Evolutionary conservation across 192 early-diverging fungal genomes (phyloP).

Genomic region (Podila verticillata): DNA sequence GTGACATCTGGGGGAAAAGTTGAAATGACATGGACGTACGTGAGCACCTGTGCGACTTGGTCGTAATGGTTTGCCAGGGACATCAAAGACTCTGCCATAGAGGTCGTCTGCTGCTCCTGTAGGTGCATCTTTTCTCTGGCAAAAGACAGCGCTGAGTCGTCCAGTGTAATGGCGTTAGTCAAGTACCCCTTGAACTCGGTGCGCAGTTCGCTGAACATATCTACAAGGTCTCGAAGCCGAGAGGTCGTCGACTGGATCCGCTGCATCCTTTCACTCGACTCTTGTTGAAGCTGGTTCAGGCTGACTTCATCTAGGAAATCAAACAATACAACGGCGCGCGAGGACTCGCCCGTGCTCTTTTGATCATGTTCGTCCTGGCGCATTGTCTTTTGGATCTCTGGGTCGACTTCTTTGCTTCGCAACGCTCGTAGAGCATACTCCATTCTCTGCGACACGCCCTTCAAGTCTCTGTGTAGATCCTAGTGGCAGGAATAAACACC

Average conservation of each 20-base stretch:
- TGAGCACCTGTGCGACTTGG: slow-evolving; percentile 56
- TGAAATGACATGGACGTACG: slow-evolving; percentile 27
- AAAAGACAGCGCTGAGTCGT: slow-evolving; percentile 52
- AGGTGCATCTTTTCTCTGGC: slow-evolving; percentile 50
- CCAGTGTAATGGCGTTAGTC: slow-evolving; percentile 43
- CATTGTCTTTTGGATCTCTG: slow-evolving; percentile 25
- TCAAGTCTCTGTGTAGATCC: slow-evolving; percentile 35
- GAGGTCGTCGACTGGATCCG: slow-evolving; percentile 15
- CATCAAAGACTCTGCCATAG: slow-evolving; percentile 60
- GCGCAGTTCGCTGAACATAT: slow-evolving; percentile 10
- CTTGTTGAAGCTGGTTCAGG: slow-evolving; percentile 19
- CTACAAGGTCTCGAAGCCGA: slow-evolving; percentile 20
- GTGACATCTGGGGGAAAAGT: too few species aligned
- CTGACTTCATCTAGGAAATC: slow-evolving; percentile 47
- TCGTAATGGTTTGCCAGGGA: slow-evolving; percentile 63
- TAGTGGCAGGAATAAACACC: not conserved
- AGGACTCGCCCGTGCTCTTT: not conserved
- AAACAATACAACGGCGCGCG: slow-evolving; percentile 13
- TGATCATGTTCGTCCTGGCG: not conserved
- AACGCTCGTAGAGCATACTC: slow-evolving; percentile 33
- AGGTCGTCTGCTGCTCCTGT: slow-evolving; percentile 56
- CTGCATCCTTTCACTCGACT: slow-evolving; percentile 22
- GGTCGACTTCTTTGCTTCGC: slow-evolving; percentile 28
- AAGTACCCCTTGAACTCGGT: slow-evolving; percentile 37
- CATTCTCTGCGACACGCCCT: slow-evolving; percentile 31